Percentiles rank a stretch among this genome's conserved stretches.
Conservation (phyloP, 495 filamentous ascomycete genomes). For the Talaromyces adpressus region DNA sequence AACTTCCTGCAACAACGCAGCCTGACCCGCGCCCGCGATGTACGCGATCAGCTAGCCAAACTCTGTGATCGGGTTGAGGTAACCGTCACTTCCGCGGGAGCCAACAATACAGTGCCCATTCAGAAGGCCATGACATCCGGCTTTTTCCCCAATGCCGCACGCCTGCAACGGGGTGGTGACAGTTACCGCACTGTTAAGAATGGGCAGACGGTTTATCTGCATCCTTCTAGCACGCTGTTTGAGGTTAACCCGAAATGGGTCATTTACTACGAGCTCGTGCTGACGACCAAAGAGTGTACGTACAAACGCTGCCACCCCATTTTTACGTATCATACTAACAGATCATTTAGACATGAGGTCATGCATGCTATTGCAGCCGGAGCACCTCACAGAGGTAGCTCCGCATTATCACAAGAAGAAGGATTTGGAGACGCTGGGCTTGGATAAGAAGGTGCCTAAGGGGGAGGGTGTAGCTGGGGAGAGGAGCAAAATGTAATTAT, state of each 20-base stretch:
- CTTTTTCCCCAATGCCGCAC: conserved; percentile 92
- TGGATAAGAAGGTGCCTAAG: conserved; percentile 75
- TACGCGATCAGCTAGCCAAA: conserved; percentile 89
- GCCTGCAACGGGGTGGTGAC: conserved; percentile 77
- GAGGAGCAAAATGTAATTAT: conserved; percentile 33
- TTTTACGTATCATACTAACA: no score
- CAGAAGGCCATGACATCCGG: conserved; percentile 84
- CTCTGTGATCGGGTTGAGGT: conserved; percentile 94
- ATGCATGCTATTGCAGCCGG: conserved; percentile 34
- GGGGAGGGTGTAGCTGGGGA: conserved; percentile 45
- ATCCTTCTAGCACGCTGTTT: conserved; percentile 77
- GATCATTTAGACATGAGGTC: no score
- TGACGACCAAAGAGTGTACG: conserved; percentile 78
- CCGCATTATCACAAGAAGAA: conserved; percentile 95
- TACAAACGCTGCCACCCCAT: no score
- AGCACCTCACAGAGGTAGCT: conserved; percentile 87
- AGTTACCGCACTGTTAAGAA: conserved; percentile 95
- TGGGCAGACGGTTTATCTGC: conserved; percentile 79
- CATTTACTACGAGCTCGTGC: conserved; percentile 85
- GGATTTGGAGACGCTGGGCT: conserved; percentile 73
- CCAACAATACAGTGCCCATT: conserved; percentile 66
- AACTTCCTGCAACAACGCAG: conserved; percentile 91
- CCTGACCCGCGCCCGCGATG: conserved; percentile 80
- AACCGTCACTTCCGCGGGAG: conserved; percentile 57
- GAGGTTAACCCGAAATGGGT: conserved; percentile 82